These are phyloP conservation scores for Pisolithus thermaeus DNA, from an alignment of 1,284 basidiomycete species.

Conservation along the genomic window DNA sequence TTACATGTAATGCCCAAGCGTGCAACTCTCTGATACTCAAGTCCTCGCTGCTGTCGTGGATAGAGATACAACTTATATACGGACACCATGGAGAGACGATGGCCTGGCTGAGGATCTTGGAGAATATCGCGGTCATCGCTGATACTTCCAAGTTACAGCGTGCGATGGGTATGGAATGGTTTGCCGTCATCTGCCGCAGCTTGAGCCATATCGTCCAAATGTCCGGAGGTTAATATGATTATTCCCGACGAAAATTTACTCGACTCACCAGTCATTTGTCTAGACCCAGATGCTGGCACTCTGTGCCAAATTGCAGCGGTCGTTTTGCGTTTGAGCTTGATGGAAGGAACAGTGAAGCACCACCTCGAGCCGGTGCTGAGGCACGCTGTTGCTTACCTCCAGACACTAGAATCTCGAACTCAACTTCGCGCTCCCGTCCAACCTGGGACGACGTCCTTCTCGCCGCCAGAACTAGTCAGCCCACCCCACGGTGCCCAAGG, in stretches of 20 bases:
- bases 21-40: conserved; percentile 64
- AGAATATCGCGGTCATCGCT: conserved; percentile 56
- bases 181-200: conserved; percentile 46
- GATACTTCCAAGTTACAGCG: conserved; percentile 44
- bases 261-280: conserved; percentile 19
- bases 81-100: conserved; percentile 35
- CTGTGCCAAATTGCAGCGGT: conserved; percentile 31
- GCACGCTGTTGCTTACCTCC: conserved; percentile 30
- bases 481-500: conserved; percentile 37
- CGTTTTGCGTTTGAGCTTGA: conserved; percentile 37
- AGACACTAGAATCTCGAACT: conserved; percentile 31
- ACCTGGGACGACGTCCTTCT: not conserved
- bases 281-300: conserved; percentile 18
- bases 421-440: not conserved
- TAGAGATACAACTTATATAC: conserved; percentile 60
- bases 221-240: conserved; percentile 24
- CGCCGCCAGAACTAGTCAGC: not conserved
- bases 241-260: conserved; percentile 4
- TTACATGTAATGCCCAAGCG: conserved; percentile 64
- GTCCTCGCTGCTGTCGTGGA: conserved; percentile 70
- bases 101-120: conserved; percentile 64
- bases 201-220: conserved; percentile 36
- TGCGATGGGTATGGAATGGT: conserved; percentile 54
- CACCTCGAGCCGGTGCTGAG: conserved; percentile 32
- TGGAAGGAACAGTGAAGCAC: conserved; percentile 25